Evolutionary conservation across 208 protist species (phyloP).

Genomic region (Crithidia brevicula): DNA sequence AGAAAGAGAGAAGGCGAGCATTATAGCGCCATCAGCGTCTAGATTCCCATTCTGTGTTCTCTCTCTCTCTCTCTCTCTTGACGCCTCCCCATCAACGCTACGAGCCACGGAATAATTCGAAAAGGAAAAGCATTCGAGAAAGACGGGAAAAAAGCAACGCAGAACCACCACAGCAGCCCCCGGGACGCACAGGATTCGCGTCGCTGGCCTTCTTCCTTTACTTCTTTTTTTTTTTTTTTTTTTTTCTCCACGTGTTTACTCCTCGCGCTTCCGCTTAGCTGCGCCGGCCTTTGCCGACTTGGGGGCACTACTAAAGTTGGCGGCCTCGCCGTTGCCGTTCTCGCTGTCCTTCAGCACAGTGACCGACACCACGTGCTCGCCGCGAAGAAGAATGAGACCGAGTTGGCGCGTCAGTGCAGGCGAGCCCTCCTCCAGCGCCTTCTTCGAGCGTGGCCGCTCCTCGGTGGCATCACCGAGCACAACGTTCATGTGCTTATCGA

Average conservation of each 20-base stretch:
- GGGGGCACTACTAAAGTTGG: slow-evolving; percentile 47
- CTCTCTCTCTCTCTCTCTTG: background rate
- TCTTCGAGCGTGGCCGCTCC: slow-evolving; percentile 67
- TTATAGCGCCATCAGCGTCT: background rate
- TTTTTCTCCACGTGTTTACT: slow-evolving; percentile 16
- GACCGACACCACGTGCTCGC: slow-evolving; percentile 86
- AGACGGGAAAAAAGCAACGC: too few relatives aligned
- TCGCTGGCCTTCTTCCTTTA: too few relatives aligned
- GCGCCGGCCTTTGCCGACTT: slow-evolving; percentile 43
- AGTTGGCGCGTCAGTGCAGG: slow-evolving; percentile 50
- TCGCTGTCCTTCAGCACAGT: slow-evolving; percentile 49
- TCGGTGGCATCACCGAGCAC: slow-evolving; percentile 67
- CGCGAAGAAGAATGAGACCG: slow-evolving; percentile 81
- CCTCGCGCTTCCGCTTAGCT: slow-evolving; percentile 40
- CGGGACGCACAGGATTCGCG: too few relatives aligned
- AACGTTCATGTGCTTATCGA: slow-evolving; percentile 92
- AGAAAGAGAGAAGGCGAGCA: background rate
- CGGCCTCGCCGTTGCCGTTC: slow-evolving; percentile 2
- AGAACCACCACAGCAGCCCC: too few relatives aligned
- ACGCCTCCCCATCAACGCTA: too few relatives aligned
- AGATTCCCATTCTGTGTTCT: background rate
- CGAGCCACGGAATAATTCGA: too few relatives aligned
- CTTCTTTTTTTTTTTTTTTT: background rate
- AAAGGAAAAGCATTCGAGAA: too few relatives aligned
- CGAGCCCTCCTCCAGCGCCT: slow-evolving; percentile 67